phyloP scores from a whole-genome alignment of 2,329 filamentous ascomycete species.

The Lithohypha guttulata region DNA sequence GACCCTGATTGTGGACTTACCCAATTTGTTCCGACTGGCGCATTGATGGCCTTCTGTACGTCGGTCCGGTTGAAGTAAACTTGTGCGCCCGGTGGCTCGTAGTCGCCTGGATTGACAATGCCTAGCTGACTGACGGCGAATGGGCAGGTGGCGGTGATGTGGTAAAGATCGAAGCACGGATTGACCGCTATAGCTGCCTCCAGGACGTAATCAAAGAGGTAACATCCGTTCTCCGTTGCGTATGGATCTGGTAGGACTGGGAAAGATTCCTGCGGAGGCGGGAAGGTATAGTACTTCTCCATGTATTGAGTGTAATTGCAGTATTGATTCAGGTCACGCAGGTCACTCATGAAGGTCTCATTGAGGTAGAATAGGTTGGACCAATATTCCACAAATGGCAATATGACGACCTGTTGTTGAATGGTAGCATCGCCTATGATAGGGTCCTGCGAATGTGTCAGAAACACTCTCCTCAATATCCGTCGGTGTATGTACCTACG shows the following conservation, averaged over 20 bases:
- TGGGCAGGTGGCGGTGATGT: constrained; percentile 38
- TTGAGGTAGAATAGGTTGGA: constrained; percentile 36
- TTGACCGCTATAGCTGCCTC: constrained; percentile 24
- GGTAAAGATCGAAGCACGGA: constrained; percentile 43
- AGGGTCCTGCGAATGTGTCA: no score
- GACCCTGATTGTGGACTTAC: no score
- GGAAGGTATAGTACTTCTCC: constrained; percentile 51
- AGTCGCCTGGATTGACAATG: constrained; percentile 27
- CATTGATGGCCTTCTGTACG: constrained; percentile 40
- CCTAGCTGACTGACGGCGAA: constrained; percentile 25
- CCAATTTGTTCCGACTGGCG: constrained; percentile 33
- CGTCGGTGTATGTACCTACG: no score
- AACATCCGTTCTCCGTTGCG: constrained; percentile 12
- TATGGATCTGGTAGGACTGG: constrained; percentile 13
- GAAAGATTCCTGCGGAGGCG: constrained; percentile 36
- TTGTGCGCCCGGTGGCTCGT: constrained; percentile 29
- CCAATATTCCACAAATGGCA: constrained; percentile 12
- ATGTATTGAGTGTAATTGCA: constrained; percentile 40
- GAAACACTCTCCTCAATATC: no score
- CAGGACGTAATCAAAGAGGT: constrained; percentile 11
- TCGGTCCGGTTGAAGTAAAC: constrained; percentile 44
- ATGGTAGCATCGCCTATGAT: constrained; percentile 33
- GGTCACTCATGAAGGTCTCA: constrained; percentile 28
- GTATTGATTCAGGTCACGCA: constrained; percentile 31
- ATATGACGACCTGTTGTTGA: constrained; percentile 28